These are phyloP conservation scores for Aureobasidium vineae DNA, from an alignment of 2,329 filamentous ascomycete genomes.

Conservation along the genomic window DNA sequence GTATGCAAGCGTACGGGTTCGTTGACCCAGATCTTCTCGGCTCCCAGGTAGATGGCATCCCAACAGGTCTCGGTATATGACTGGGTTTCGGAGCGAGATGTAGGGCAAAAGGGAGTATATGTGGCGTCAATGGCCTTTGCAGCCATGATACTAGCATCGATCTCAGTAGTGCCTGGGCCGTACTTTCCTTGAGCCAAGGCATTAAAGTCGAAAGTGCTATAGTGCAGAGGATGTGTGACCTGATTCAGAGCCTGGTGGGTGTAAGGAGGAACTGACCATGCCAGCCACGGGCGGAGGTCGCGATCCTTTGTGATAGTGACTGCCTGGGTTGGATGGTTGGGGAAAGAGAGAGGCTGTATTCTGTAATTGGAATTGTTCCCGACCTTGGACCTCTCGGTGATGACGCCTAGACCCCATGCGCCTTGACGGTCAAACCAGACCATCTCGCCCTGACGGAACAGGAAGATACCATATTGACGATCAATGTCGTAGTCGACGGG, in stretches of 20 bases:
- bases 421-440: slow-evolving; percentile 55
- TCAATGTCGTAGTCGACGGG: slow-evolving; percentile 52
- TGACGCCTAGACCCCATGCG: slow-evolving; percentile 56
- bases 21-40: slow-evolving; percentile 60
- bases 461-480: slow-evolving; percentile 47
- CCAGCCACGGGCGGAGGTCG: slow-evolving; percentile 56
- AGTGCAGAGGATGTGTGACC: slow-evolving; percentile 41
- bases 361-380: slow-evolving; percentile 32
- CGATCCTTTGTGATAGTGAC: slow-evolving; percentile 48
- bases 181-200: slow-evolving; percentile 45
- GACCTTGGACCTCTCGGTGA: slow-evolving; percentile 48
- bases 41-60: slow-evolving; percentile 57
- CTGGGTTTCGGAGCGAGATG: slow-evolving; percentile 42
- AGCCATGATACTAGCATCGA: slow-evolving; percentile 58
- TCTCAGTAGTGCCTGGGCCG: slow-evolving; percentile 50
- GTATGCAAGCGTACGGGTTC: slow-evolving; percentile 55
- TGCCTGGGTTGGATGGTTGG: slow-evolving; percentile 29
- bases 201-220: slow-evolving; percentile 54
- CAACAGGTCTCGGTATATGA: slow-evolving; percentile 47
- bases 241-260: slow-evolving; percentile 48
- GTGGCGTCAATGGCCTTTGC: slow-evolving; percentile 56
- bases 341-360: slow-evolving; percentile 44
- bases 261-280: slow-evolving; percentile 56
- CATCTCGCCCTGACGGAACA: slow-evolving; percentile 56
- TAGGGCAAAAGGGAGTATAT: slow-evolving; percentile 54